These are phyloP conservation scores for Paramyrothecium roridum DNA, from an alignment of 2,329 filamentous ascomycete species.

Conservation along the genomic window DNA sequence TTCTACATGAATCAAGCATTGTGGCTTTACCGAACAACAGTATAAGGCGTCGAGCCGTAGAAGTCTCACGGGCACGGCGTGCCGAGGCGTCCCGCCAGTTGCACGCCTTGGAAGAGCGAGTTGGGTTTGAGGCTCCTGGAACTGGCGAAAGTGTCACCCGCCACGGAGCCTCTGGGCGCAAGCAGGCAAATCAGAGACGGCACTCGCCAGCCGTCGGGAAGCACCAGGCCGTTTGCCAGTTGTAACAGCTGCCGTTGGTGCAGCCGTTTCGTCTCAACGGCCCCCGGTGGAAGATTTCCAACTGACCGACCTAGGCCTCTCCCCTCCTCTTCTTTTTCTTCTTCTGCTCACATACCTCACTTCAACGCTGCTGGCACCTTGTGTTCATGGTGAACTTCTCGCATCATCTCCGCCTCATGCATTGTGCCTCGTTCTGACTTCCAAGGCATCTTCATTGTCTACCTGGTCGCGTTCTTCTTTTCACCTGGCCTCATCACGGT, in stretches of 20 bases:
- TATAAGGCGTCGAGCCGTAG: too few relatives aligned
- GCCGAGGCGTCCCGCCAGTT: neutral
- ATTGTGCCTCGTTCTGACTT: too few relatives aligned
- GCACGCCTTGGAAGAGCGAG: neutral
- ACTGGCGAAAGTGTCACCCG: neutral
- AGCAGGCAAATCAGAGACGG: neutral
- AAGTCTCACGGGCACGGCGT: too few relatives aligned
- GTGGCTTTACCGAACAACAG: too few relatives aligned
- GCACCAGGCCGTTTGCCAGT: neutral
- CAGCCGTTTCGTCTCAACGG: neutral
- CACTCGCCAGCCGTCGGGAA: neutral
- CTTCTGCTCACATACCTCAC: neutral
- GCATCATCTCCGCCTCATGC: too few relatives aligned
- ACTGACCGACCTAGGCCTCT: neutral
- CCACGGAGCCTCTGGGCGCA: neutral
- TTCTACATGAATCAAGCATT: too few relatives aligned
- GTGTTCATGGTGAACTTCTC: too few relatives aligned
- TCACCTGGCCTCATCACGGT: too few relatives aligned
- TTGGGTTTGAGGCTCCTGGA: neutral
- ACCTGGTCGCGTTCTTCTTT: too few relatives aligned
- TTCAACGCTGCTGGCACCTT: too few relatives aligned
- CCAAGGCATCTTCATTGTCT: too few relatives aligned
- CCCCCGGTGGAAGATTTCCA: neutral
- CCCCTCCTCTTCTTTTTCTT: neutral
- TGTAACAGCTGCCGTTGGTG: neutral